phyloP scores from a whole-genome alignment of 164 flowering plant species.

The Houttuynia cordata region DNA sequence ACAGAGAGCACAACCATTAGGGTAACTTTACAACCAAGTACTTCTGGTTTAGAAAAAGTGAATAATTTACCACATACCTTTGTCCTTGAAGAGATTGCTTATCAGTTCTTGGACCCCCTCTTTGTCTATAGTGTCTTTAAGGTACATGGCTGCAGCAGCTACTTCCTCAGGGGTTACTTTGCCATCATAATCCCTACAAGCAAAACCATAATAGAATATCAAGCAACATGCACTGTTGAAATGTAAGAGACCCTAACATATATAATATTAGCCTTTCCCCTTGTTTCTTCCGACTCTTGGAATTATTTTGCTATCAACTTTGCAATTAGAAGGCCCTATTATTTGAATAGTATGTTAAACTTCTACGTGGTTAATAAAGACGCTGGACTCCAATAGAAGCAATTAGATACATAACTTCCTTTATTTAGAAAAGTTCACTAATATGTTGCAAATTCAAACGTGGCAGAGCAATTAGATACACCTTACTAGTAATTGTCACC shows the following conservation, averaged over 20 bases:
- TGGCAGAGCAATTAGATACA: no score
- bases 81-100: slow-evolving; percentile 66
- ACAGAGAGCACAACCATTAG: background rate
- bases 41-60: background rate
- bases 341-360: no score
- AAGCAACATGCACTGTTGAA: background rate
- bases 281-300: background rate
- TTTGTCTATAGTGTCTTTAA: slow-evolving; percentile 56
- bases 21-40: background rate
- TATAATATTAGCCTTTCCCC: background rate
- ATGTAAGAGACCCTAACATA: no score
- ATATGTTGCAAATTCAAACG: no score
- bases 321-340: background rate
- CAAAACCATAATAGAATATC: background rate
- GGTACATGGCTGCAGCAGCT: slow-evolving; percentile 65
- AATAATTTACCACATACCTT: slow-evolving; percentile 32
- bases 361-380: no score
- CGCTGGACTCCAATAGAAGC: no score
- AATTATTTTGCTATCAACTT: background rate
- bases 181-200: slow-evolving; percentile 74
- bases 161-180: slow-evolving; percentile 87
- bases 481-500: no score
- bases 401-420: no score
- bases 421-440: no score
- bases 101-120: slow-evolving; percentile 74